phyloP scores from a whole-genome alignment of 179 eudicot species.

The Sideroxylon spinosum region DNA sequence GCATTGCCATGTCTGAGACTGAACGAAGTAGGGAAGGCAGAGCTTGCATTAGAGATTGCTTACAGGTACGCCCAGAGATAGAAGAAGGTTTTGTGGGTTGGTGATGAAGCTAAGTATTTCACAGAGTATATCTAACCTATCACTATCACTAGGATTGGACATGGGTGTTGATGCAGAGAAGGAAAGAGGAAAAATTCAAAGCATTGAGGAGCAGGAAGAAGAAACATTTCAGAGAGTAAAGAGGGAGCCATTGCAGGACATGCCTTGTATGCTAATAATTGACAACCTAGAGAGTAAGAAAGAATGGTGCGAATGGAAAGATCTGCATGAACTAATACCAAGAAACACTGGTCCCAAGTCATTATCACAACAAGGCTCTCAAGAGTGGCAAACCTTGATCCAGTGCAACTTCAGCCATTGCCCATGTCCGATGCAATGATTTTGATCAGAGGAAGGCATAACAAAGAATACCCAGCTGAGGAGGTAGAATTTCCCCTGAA shows the following conservation, averaged over 20 bases:
- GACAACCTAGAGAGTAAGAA: constrained; percentile 76
- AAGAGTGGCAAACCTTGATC: constrained; percentile 65
- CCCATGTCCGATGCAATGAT: constrained; percentile 58
- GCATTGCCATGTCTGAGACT: background rate
- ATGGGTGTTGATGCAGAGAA: constrained; percentile 44
- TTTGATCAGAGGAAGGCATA: constrained; percentile 55
- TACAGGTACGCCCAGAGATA: constrained; percentile 60
- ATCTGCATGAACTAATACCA: constrained; percentile 70
- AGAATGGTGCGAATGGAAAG: constrained; percentile 93
- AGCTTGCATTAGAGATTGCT: constrained; percentile 52
- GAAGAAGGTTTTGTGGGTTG: constrained; percentile 80
- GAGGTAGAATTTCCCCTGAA: constrained; percentile 53
- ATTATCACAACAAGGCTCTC: constrained; percentile 71
- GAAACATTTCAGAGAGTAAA: constrained; percentile 83
- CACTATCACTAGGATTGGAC: constrained; percentile 43
- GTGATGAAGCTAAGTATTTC: constrained; percentile 69
- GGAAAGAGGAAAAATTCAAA: constrained; percentile 77
- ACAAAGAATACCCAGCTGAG: constrained; percentile 53
- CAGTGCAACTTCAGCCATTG: constrained; percentile 57
- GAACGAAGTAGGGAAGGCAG: constrained; percentile 11
- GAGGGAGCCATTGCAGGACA: constrained; percentile 67
- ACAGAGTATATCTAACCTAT: constrained; percentile 66
- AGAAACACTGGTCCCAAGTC: constrained; percentile 68
- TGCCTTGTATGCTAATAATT: constrained; percentile 69
- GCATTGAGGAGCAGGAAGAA: constrained; percentile 81